Percentiles rank a stretch among this genome's conserved stretches.
These are phyloP conservation scores for Tuber calosporum DNA, from an alignment of 495 filamentous ascomycete species.

Conservation along the genomic window DNA sequence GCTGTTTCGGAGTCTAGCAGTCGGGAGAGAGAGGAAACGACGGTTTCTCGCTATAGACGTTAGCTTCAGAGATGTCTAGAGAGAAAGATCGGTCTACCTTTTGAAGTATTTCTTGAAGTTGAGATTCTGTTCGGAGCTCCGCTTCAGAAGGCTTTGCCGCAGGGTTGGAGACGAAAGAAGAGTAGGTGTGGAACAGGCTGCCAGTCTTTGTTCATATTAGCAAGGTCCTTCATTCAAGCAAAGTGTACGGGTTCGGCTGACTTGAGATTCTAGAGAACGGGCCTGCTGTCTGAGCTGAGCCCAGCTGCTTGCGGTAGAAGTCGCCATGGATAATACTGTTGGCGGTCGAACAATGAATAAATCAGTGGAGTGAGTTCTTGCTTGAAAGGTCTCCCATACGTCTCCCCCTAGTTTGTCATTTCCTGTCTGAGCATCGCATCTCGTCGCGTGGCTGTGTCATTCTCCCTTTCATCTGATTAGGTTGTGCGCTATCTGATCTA, in stretches of 20 bases:
- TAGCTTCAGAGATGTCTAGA: conserved; percentile 19
- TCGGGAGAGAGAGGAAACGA: conserved; percentile 74
- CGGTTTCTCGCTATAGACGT: conserved; percentile 62
- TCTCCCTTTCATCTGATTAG: neutral
- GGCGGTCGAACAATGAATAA: neutral
- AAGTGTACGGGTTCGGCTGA: conserved; percentile 43
- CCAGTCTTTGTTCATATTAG: conserved; percentile 61
- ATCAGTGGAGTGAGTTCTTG: neutral
- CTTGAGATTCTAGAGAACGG: conserved; percentile 83
- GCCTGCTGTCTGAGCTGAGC: conserved; percentile 92
- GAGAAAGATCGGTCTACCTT: conserved; percentile 48
- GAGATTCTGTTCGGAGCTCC: conserved; percentile 67
- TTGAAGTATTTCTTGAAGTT: conserved; percentile 78
- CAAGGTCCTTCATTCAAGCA: neutral
- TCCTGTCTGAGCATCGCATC: neutral
- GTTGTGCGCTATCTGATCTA: neutral
- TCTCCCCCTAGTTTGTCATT: neutral
- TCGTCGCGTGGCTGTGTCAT: neutral
- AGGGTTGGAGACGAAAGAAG: conserved; percentile 84
- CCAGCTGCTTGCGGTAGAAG: conserved; percentile 77
- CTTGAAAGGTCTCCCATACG: neutral
- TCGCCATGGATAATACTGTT: conserved; percentile 53
- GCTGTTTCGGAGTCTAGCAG: conserved; percentile 92
- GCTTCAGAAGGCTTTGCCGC: conserved; percentile 78
- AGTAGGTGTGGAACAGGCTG: conserved; percentile 86